A percentile compares a stretch with the other conserved stretches of the same genome.
Conservation (phyloP, 805 yeast species). For the Suhomyces vadensis region DNA sequence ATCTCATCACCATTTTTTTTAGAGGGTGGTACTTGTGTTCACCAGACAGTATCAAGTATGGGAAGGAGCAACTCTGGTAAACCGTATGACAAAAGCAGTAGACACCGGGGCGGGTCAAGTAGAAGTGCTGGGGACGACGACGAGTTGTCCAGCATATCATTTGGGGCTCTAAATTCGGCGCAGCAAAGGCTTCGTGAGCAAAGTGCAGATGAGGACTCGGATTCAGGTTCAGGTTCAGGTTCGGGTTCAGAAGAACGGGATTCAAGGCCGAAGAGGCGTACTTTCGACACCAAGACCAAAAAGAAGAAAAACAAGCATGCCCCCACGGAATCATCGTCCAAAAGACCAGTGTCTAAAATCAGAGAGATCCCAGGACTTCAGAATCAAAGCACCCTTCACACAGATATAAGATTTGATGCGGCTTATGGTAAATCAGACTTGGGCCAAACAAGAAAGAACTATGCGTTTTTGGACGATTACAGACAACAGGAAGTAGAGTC, state of each 20-base stretch:
- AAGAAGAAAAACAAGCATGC: constrained; percentile 69
- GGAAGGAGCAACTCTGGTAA: background rate
- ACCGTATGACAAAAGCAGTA: background rate
- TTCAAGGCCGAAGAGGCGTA: constrained; percentile 5
- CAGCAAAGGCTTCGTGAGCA: constrained; percentile 32
- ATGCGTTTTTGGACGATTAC: constrained; percentile 84
- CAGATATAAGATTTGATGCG: constrained; percentile 88
- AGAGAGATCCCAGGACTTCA: constrained; percentile 75
- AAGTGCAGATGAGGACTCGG: constrained; percentile 14
- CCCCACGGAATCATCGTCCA: constrained; percentile 78
- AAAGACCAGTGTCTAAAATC: constrained; percentile 64
- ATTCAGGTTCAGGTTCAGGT: constrained; percentile 15
- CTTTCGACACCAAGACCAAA: constrained; percentile 3
- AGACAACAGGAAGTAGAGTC: constrained; percentile 69
- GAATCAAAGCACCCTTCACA: constrained; percentile 48
- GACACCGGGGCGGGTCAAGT: background rate
- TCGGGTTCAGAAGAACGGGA: constrained; percentile 5
- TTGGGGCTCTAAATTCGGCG: constrained; percentile 64
- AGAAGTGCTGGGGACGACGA: constrained; percentile 36
- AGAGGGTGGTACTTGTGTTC: no score
- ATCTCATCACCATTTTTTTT: constrained; percentile 5
- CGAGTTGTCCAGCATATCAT: constrained; percentile 56
- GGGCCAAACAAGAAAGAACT: constrained; percentile 67
- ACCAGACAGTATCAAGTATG: no score
- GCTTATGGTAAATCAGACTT: constrained; percentile 84